Evolutionary conservation across 164 flowering plant genomes (phyloP).

Genomic region (Aristolochia contorta): DNA sequence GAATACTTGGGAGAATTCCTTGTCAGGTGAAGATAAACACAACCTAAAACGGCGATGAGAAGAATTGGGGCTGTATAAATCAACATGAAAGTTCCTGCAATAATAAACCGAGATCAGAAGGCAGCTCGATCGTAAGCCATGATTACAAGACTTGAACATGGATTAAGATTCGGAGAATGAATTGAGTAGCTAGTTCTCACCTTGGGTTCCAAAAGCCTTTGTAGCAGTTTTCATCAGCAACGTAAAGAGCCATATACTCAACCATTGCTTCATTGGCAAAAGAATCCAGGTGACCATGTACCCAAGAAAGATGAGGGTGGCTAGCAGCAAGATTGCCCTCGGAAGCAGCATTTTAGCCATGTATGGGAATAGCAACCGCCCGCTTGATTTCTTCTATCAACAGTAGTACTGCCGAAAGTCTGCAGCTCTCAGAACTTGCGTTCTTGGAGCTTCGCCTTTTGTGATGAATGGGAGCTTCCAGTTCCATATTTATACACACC

Average conservation of each 20-base stretch:
- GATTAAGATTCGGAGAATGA: background rate
- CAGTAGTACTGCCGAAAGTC: no score
- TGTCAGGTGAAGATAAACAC: conserved; percentile 54
- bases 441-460: no score
- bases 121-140: no score
- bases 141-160: background rate
- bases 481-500: no score
- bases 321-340: conserved; percentile 1
- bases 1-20: conserved; percentile 14
- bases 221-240: conserved; percentile 26
- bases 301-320: conserved; percentile 29
- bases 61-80: conserved; percentile 47
- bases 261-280: conserved; percentile 43
- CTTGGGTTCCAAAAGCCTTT: conserved; percentile 55
- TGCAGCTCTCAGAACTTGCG: no score
- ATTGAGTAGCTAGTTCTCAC: conserved; percentile 13
- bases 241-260: conserved; percentile 24
- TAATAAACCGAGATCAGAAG: background rate
- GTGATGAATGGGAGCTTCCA: no score
- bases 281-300: conserved; percentile 42
- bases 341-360: background rate
- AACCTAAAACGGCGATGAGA: conserved; percentile 42
- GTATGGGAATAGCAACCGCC: no score
- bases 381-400: no score
- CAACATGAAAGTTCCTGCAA: conserved; percentile 29